Base-by-base conservation (phyloP, 306 rosid genomes). In the Ochetophila trinervis region DNA sequence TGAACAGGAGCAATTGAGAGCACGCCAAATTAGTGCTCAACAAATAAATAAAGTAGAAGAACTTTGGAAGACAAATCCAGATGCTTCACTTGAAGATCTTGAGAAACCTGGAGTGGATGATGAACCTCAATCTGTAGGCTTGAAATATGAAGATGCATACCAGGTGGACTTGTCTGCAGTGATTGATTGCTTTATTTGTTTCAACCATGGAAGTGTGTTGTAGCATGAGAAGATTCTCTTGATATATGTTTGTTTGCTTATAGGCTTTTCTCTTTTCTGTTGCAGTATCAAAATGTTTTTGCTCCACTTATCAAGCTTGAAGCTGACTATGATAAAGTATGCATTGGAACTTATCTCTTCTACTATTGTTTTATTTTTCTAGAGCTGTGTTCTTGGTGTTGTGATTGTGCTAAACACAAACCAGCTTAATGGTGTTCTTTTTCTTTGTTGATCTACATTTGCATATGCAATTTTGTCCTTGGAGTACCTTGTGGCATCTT, bases 91-190 rank as follows among this genome's bases (percentile, higher is more conserved):
- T 54, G 99, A 90, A 80, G 99, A 94, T 78, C 99, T 94, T 73
- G 99, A 94, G 81, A 94, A 88, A 70, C 99, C 99, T 72, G 99
- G 99, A 56, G 97, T 94, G 61, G 99, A 94, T 63, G 99, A 94
- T 82, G 99, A 94, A 67, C 99, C 99, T 66, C 99, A 94, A 79
- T 80, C 95, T 23, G 99, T 94, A 56, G 99, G 74, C 69, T 67
- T 88, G 80, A 94, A 94, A 76, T 94, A 94, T 53, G 99, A 94
- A 83, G 99, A 94, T 88, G 99, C 99, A 18, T 94, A 94, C 79
- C 99, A 94, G 95, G 99, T 94, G 68, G 17, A 34, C 20, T 74
- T 22, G 42, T 56, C 71, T 68, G 54, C 37, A 69, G 34, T 60
- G 51, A 65, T 66, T 59, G 40, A 59, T n/a, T 44, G 60, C 36